A percentile compares a stretch with the other conserved stretches of the same genome.
phyloP scores from a whole-genome alignment of 1,284 basidiomycete genomes.

The Boletus smithii region DNA sequence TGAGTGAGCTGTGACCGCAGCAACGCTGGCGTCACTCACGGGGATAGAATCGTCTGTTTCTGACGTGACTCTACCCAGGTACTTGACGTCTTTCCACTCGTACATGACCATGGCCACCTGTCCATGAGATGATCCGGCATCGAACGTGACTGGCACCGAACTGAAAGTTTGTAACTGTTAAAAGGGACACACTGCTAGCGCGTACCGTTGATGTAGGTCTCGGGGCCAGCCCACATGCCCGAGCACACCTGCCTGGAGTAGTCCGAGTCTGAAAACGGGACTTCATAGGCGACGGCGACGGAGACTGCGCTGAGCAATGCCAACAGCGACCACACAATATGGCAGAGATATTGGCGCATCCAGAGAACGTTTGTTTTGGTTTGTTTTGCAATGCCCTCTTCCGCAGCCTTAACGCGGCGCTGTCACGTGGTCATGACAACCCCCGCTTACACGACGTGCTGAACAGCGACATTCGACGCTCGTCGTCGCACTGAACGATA shows the following conservation, averaged over 20 bases:
- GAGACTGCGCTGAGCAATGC: constrained; percentile 35
- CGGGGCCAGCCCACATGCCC: constrained; percentile 85
- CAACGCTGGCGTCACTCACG: constrained; percentile 47
- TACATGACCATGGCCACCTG: constrained; percentile 93
- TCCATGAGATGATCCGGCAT: constrained; percentile 69
- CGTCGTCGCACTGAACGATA: constrained; percentile 1
- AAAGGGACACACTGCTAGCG: constrained; percentile 8
- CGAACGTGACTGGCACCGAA: constrained; percentile 70
- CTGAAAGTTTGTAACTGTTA: constrained; percentile 2
- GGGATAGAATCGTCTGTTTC: constrained; percentile 57
- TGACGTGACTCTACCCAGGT: constrained; percentile 74
- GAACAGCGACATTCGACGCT: neutral
- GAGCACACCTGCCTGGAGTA: constrained; percentile 87
- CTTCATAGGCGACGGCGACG: constrained; percentile 53
- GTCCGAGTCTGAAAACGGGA: constrained; percentile 69
- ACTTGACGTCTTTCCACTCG: constrained; percentile 86
- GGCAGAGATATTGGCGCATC: constrained; percentile 25
- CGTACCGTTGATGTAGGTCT: constrained; percentile 85
- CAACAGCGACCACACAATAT: constrained; percentile 23
- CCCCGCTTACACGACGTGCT: neutral
- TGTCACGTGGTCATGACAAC: constrained; percentile 27
- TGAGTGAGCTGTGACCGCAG: constrained; percentile 17
- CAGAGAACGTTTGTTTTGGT: constrained; percentile 28
- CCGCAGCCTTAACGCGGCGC: constrained; percentile 3
- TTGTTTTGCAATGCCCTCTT: constrained; percentile 20